A percentile compares a stretch with the other conserved stretches of the same genome.
These are phyloP conservation scores for Orbilia blumenaviensis DNA, from an alignment of 2,329 filamentous ascomycete species.

Conservation along the genomic window DNA sequence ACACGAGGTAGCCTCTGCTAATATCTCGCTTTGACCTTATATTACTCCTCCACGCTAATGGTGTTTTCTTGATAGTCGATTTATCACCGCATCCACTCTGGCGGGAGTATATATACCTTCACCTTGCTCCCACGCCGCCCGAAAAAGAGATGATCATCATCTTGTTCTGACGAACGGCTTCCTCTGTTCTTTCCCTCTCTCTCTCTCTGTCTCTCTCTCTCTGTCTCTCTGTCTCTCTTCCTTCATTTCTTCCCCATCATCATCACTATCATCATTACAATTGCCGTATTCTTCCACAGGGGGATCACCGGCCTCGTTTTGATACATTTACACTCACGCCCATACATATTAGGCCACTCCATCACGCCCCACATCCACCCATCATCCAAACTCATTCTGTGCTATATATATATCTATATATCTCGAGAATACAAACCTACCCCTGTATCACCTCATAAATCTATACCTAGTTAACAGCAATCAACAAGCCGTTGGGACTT, in stretches of 20 bases:
- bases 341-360: too few species aligned
- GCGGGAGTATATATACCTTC: constrained; percentile 42
- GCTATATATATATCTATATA: too few species aligned
- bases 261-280: background rate
- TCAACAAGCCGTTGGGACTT: constrained; percentile 51
- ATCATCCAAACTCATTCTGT: too few species aligned
- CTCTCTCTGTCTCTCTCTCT: background rate
- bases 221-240: background rate
- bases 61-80: constrained; percentile 10
- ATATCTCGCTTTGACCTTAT: constrained; percentile 12
- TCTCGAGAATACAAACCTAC: too few species aligned
- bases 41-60: constrained; percentile 24
- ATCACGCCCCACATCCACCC: too few species aligned
- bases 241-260: background rate
- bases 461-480: background rate
- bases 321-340: too few species aligned
- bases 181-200: background rate
- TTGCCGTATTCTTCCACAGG: background rate
- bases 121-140: constrained; percentile 43
- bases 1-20: constrained; percentile 3
- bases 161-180: constrained; percentile 21
- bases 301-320: too few species aligned
- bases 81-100: constrained; percentile 21
- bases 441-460: background rate
- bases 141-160: constrained; percentile 53